These are phyloP conservation scores for Chromera velia DNA, from an alignment of 73 alveolate genomes.

Conservation along the genomic window DNA sequence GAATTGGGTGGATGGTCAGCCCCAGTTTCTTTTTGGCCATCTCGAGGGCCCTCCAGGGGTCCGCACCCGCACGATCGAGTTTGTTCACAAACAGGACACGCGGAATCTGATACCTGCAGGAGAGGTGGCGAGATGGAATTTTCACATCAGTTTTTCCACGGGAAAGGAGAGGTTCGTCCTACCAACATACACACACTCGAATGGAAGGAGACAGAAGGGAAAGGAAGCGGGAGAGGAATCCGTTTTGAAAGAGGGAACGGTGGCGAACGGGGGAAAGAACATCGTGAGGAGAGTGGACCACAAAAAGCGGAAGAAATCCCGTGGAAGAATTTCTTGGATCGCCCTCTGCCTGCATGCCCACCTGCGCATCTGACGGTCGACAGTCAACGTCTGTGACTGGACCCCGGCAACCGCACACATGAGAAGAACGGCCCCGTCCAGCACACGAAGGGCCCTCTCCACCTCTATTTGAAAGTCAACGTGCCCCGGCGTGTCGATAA, in stretches of 20 bases:
- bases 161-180: too few species aligned
- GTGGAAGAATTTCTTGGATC: too few species aligned
- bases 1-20: slow-evolving; percentile 56
- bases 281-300: too few species aligned
- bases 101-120: slow-evolving; percentile 57
- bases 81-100: slow-evolving; percentile 83
- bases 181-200: too few species aligned
- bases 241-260: too few species aligned
- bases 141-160: too few species aligned
- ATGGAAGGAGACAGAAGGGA: too few species aligned
- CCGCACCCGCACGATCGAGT: slow-evolving; percentile 92
- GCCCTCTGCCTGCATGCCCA: too few species aligned
- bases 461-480: slow-evolving; percentile 94
- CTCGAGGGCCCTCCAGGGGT: slow-evolving; percentile 61
- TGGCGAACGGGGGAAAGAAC: too few species aligned
- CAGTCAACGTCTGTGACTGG: slow-evolving; percentile 87
- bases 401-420: slow-evolving; percentile 91
- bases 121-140: too few species aligned
- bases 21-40: slow-evolving; percentile 64
- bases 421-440: slow-evolving; percentile 83
- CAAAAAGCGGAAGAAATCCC: too few species aligned
- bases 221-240: too few species aligned
- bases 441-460: slow-evolving; percentile 90
- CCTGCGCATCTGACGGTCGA: slow-evolving; percentile 83
- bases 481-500: slow-evolving; percentile 94